Evolutionary conservation across 1,139 yeast genomes (phyloP).

Genomic region (Schizosaccharomyces versatilis): DNA sequence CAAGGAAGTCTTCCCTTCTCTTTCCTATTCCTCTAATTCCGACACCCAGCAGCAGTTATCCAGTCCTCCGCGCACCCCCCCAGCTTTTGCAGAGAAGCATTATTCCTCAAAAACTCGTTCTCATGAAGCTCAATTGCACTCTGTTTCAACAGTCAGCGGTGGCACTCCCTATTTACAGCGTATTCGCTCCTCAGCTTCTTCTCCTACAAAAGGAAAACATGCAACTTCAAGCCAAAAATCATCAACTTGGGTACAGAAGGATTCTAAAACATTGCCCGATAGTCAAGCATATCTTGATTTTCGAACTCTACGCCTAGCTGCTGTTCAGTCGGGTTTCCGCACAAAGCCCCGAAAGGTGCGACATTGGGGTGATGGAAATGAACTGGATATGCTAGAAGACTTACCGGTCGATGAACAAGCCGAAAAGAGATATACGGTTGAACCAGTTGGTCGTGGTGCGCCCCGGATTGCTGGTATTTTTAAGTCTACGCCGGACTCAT

Average conservation of each 20-base stretch:
- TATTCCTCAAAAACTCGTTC: background rate
- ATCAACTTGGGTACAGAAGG: background rate
- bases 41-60: background rate
- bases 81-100: background rate
- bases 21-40: background rate
- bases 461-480: too few species aligned
- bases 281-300: background rate
- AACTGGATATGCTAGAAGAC: background rate
- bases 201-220: background rate
- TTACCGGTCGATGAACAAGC: background rate
- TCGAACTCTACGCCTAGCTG: background rate
- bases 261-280: background rate
- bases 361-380: background rate
- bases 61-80: background rate
- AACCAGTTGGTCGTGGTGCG: background rate
- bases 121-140: too few species aligned
- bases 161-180: too few species aligned
- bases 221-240: background rate
- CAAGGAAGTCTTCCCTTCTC: constrained; percentile 1
- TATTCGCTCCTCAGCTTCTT: background rate
- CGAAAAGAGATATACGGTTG: background rate
- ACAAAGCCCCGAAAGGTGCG: background rate
- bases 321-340: background rate
- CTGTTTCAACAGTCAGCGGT: too few species aligned
- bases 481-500: too few species aligned